A percentile compares a stretch with the other conserved stretches of the same genome.
phyloP scores from a whole-genome alignment of 306 rosid species.

The Glycine soja region DNA sequence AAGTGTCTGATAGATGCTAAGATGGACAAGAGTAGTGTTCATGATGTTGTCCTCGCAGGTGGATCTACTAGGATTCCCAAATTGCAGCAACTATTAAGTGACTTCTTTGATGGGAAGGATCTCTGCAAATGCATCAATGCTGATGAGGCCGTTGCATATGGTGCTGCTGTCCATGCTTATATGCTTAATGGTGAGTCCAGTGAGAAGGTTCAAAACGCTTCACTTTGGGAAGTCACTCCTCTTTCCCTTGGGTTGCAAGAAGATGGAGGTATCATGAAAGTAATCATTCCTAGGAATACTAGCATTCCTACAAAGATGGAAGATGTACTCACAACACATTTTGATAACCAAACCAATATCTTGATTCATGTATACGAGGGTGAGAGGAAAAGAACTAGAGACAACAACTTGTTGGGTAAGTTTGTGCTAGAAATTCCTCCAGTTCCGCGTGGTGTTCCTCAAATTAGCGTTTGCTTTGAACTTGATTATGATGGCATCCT shows the following conservation, averaged over 20 bases:
- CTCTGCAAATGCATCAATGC: background rate
- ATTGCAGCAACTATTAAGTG: background rate
- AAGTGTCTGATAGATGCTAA: conserved; percentile 17
- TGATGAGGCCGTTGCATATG: conserved; percentile 38
- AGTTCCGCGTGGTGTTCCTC: background rate
- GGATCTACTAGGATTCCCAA: background rate
- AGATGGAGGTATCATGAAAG: background rate
- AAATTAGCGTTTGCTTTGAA: background rate
- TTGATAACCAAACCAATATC: background rate
- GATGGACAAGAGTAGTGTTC: background rate
- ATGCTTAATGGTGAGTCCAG: background rate
- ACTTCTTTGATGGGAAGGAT: background rate
- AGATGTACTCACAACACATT: background rate
- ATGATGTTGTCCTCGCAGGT: background rate
- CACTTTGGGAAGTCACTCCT: background rate
- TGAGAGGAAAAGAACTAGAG: background rate
- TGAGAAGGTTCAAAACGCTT: background rate
- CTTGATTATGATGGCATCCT: background rate
- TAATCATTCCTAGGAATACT: conserved; percentile 13
- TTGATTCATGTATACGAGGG: background rate
- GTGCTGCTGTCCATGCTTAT: conserved; percentile 32
- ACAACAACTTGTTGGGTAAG: background rate
- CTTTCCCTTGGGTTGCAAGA: background rate
- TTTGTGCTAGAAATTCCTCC: background rate
- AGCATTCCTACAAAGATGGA: background rate